Evolutionary conservation across 106 monocot species (phyloP).

Genomic region (Vanilla planifolia): DNA sequence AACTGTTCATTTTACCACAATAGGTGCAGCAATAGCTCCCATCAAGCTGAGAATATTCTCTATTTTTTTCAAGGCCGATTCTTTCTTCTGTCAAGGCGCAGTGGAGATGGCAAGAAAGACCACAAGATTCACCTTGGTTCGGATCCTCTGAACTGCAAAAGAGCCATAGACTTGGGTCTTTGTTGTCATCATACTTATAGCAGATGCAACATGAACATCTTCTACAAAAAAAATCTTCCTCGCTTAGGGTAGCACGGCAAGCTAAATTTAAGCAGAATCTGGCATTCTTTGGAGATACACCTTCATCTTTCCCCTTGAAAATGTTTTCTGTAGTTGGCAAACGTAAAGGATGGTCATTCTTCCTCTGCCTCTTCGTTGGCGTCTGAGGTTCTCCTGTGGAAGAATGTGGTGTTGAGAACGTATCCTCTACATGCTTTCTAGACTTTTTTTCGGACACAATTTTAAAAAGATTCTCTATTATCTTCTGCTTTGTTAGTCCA

Average conservation of each 20-base stretch:
- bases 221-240: slow-evolving; percentile 44
- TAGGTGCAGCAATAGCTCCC: slow-evolving; percentile 39
- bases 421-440: slow-evolving; percentile 24
- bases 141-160: slow-evolving; percentile 45
- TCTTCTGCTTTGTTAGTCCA: slow-evolving; percentile 69
- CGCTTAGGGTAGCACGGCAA: slow-evolving; percentile 39
- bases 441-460: slow-evolving; percentile 52
- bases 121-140: slow-evolving; percentile 28
- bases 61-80: slow-evolving; percentile 30
- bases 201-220: slow-evolving; percentile 75
- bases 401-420: slow-evolving; percentile 7
- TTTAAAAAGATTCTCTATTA: slow-evolving; percentile 69
- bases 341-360: slow-evolving; percentile 59
- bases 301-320: slow-evolving; percentile 1
- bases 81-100: slow-evolving; percentile 50
- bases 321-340: slow-evolving; percentile 23
- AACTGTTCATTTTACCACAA: slow-evolving; percentile 48
- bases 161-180: slow-evolving; percentile 79
- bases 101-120: slow-evolving; percentile 49
- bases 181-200: slow-evolving; percentile 65
- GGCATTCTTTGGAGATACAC: slow-evolving; percentile 8
- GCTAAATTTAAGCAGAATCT: slow-evolving; percentile 46
- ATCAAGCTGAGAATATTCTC: slow-evolving; percentile 26
- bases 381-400: slow-evolving; percentile 19
- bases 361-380: slow-evolving; percentile 70